These are phyloP conservation scores for Fusarium guadeloupense DNA, from an alignment of 2,329 filamentous ascomycete genomes.

Conservation along the genomic window DNA sequence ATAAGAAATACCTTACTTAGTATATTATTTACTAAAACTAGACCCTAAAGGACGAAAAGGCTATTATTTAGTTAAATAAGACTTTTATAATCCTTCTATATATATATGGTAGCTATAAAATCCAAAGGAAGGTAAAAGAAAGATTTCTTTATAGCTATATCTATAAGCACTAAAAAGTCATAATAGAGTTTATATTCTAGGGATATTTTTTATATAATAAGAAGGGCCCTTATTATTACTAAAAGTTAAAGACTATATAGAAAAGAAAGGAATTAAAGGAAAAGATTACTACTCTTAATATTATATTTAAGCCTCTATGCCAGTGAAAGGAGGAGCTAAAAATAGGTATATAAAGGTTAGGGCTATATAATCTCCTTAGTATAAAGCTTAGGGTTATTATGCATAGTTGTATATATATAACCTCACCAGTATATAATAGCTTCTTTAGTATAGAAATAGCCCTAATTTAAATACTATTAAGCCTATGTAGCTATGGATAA, in stretches of 20 bases:
- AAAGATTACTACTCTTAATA: too few species aligned
- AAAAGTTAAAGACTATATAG: constrained; percentile 18
- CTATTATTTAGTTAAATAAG: constrained; percentile 34
- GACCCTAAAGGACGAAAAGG: constrained; percentile 30
- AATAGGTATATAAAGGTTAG: constrained; percentile 4
- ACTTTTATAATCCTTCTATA: constrained; percentile 31
- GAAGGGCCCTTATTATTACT: constrained; percentile 32
- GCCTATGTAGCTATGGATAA: too few species aligned
- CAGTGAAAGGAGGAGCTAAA: too few species aligned
- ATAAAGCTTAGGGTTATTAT: too few species aligned
- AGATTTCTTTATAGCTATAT: constrained; percentile 25
- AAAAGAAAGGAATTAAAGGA: too few species aligned
- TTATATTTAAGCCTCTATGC: too few species aligned
- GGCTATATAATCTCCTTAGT: background rate
- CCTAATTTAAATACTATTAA: too few species aligned
- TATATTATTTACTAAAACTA: constrained; percentile 10
- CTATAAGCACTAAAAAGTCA: constrained; percentile 25
- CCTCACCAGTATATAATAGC: too few species aligned
- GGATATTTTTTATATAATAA: constrained; percentile 22
- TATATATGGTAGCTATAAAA: constrained; percentile 10
- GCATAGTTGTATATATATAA: too few species aligned
- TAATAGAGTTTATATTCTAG: constrained; percentile 36
- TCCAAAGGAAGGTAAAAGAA: constrained; percentile 16
- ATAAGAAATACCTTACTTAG: constrained; percentile 6
- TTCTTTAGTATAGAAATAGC: too few species aligned